Evolutionary conservation across 805 yeast genomes (phyloP).

Genomic region (Kluyveromyces starmeri): DNA sequence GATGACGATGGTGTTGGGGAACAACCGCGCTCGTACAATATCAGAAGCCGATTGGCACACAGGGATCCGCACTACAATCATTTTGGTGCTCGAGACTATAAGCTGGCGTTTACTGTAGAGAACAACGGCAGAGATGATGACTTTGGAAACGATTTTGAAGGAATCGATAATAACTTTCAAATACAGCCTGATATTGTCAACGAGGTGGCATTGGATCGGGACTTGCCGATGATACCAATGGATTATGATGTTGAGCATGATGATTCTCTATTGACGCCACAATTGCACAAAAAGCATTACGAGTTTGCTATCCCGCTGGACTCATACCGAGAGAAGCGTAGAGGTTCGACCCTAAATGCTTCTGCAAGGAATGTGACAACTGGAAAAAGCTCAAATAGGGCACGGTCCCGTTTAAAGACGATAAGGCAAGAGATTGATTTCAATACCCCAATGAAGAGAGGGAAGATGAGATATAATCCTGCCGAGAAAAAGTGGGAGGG

Average conservation of each 20-base stretch:
- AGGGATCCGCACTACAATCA: too few species aligned
- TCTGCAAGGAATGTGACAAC: conserved; percentile 1
- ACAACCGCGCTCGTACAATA: too few species aligned
- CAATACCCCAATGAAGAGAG: conserved; percentile 27
- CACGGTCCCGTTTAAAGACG: conserved; percentile 14
- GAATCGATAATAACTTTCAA: conserved; percentile 13
- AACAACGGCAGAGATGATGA: conserved; percentile 10
- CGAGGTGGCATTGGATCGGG: conserved; percentile 9
- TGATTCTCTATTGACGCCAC: conserved; percentile 22
- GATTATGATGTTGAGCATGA: conserved; percentile 22
- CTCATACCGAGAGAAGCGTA: conserved; percentile 16
- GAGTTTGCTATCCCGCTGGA: conserved; percentile 16
- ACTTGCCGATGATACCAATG: conserved; percentile 19
- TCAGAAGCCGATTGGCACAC: too few species aligned
- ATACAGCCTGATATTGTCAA: conserved; percentile 19
- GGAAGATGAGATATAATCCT: conserved; percentile 25
- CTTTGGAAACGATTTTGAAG: conserved; percentile 10
- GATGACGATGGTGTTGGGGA: conserved; percentile 7
- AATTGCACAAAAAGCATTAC: conserved; percentile 19
- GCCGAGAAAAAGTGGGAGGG: conserved; percentile 27
- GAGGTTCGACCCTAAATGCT: neutral
- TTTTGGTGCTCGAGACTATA: too few species aligned
- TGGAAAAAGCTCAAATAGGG: conserved; percentile 3
- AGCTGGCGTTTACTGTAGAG: too few species aligned
- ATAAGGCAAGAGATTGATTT: conserved; percentile 29